Conservation (phyloP, 805 yeast genomes). For the Hanseniaspora lindneri region DNA sequence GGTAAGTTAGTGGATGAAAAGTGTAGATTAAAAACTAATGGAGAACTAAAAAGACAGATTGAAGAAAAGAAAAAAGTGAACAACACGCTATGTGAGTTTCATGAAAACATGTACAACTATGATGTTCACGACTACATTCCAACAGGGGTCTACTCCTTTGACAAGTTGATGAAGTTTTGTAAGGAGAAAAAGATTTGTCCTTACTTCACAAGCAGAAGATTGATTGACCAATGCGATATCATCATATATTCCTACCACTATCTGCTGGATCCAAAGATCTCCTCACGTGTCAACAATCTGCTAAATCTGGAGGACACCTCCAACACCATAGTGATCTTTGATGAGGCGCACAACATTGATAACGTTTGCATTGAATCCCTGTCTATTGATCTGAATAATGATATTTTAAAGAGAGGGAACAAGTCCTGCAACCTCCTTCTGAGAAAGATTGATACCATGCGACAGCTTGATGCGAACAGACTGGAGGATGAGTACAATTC, state of each 20-base stretch:
- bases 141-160: constrained; percentile 89
- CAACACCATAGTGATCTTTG: constrained; percentile 75
- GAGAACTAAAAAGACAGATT: constrained; percentile 59
- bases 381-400: constrained; percentile 85
- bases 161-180: constrained; percentile 65
- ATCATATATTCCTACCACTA: constrained; percentile 95
- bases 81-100: constrained; percentile 64
- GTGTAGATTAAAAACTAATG: constrained; percentile 90
- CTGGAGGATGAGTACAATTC: constrained; percentile 84
- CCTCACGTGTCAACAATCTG: constrained; percentile 87
- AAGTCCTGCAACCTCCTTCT: constrained; percentile 72
- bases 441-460: constrained; percentile 75
- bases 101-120: constrained; percentile 73
- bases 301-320: constrained; percentile 55
- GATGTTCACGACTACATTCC: constrained; percentile 88
- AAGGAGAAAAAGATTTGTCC: constrained; percentile 79
- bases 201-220: constrained; percentile 92
- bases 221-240: constrained; percentile 88
- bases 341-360: constrained; percentile 97
- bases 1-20: constrained; percentile 92
- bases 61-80: constrained; percentile 40
- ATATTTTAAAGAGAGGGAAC: constrained; percentile 71
- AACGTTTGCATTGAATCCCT: constrained; percentile 95
- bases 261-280: constrained; percentile 89
- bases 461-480: constrained; percentile 67